Conservation (phyloP, 2,329 filamentous ascomycete species). For the Colletotrichum magnum region DNA sequence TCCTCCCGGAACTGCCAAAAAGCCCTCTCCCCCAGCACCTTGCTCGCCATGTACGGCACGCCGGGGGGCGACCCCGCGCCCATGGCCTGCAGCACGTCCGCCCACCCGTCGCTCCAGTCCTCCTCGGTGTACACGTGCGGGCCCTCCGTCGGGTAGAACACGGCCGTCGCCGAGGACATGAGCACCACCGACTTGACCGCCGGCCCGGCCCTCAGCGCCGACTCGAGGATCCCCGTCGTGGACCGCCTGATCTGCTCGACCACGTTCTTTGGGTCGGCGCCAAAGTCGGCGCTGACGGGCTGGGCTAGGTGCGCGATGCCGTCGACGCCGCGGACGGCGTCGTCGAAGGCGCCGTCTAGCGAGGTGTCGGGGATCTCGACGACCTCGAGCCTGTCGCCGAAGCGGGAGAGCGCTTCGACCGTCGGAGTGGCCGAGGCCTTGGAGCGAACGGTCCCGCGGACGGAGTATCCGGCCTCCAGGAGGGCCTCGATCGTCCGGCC, state of each 20-base stretch:
- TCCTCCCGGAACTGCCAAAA: constrained; percentile 53
- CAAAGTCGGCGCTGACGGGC: constrained; percentile 5
- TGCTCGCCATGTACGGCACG: constrained; percentile 49
- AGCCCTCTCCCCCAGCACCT: constrained; percentile 48
- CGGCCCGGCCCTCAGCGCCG: constrained; percentile 8
- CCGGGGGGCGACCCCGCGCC: constrained; percentile 42
- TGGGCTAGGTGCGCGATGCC: constrained; percentile 44
- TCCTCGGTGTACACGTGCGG: constrained; percentile 42
- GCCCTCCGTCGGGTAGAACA: constrained; percentile 19
- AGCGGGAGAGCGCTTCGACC: constrained; percentile 49
- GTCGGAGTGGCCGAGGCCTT: constrained; percentile 50
- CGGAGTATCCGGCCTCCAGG: constrained; percentile 49
- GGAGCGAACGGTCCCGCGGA: constrained; percentile 50
- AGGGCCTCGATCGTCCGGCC: constrained; percentile 47
- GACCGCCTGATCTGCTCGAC: constrained; percentile 9
- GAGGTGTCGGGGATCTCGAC: constrained; percentile 53
- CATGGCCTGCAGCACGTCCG: constrained; percentile 28
- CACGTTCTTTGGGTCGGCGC: constrained; percentile 4
- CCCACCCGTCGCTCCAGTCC: constrained; percentile 45
- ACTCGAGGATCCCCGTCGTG: constrained; percentile 17
- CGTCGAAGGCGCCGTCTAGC: constrained; percentile 50
- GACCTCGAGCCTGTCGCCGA: constrained; percentile 42
- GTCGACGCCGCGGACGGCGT: constrained; percentile 47
- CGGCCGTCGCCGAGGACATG: constrained; percentile 23
- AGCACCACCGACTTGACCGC: constrained; percentile 17